Base-by-base conservation (phyloP, 2,329 filamentous ascomycete species). In the Sporothrix humicola region DNA sequence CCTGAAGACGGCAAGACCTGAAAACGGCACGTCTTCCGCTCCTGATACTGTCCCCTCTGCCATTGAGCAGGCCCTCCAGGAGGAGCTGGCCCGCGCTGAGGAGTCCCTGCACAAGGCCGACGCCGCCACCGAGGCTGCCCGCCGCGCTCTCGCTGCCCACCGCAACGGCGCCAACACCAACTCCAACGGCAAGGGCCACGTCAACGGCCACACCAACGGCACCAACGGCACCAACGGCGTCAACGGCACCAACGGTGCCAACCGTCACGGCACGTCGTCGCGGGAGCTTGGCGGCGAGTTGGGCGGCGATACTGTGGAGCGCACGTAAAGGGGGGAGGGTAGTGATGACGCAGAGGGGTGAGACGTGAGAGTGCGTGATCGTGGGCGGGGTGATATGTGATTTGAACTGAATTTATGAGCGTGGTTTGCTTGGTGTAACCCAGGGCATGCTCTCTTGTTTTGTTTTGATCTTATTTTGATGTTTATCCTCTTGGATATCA, bases 281-380 rank as follows among this genome's bases (percentile, higher is more conserved):
- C 80, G 88, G 72, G 87, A 89, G 77, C 77, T 90, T 80, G 84
- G 85, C 77, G 88, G 88, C 69, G 88, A 90, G 83, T 88, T 90
- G 87, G 87, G 87, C 73, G 88, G 88, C 20, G 88, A 90, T 85
- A 90, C 88, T 42, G 50, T 20, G 15, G 61, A 26, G 61, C 72
- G 66, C 69, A 71, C 72, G 9, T 76, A 54, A 72, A 50, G 37
- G 48, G 61, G 6, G 54, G 46, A 56, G 26, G 72, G 50, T 1
- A 13, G 26, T 37, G 59, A 20, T 7, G 37, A 8, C 54, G 69
- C 31, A 48, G n/a, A 54, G 42, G 31, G 56, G 72, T 15, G 58
- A 42, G 44, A 37, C n/a, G 42, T 15, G 10, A 37, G 31, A 44
- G 31, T 56, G 42, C n/a, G 37, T 10, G 17, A 12, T 10, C 2